These are phyloP conservation scores for Tolypocladium sp. DNA, from an alignment of 2,329 filamentous ascomycete species.

Conservation along the genomic window DNA sequence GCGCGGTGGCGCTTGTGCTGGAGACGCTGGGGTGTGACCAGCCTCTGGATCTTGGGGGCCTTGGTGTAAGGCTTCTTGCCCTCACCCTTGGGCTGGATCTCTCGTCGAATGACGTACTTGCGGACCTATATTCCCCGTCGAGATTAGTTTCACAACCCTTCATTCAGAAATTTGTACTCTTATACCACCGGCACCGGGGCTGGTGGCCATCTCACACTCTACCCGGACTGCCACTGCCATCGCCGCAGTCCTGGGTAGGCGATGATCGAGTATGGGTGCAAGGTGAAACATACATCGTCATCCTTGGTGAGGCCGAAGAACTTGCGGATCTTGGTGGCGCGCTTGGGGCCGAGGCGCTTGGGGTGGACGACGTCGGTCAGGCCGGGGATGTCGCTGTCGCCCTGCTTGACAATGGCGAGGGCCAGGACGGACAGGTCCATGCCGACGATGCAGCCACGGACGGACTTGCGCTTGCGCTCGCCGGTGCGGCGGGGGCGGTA, in stretches of 20 bases:
- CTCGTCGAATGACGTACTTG: conserved; percentile 99
- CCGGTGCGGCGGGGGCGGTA: conserved; percentile 96
- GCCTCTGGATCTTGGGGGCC: conserved; percentile 99
- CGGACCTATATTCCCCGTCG: conserved; percentile 58
- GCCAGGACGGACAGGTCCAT: conserved; percentile 93
- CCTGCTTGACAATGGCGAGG: conserved; percentile 95
- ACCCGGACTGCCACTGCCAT: conserved; percentile 36
- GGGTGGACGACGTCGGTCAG: conserved; percentile 96
- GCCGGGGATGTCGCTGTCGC: conserved; percentile 86
- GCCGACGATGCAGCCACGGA: conserved; percentile 97
- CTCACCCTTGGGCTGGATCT: conserved; percentile 94
- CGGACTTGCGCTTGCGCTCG: conserved; percentile 99
- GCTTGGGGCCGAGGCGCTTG: conserved; percentile 99
- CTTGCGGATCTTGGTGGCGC: conserved; percentile 98
- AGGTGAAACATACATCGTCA: conserved; percentile 87
- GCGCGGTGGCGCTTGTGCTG: conserved; percentile 99
- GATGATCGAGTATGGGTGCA: conserved; percentile 52
- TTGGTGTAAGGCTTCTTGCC: conserved; percentile 99
- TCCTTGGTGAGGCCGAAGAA: conserved; percentile 99
- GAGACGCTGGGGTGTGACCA: conserved; percentile 98
- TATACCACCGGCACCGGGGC: conserved; percentile 7
- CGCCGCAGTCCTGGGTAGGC: conserved; percentile 54
- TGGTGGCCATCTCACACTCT: conserved; percentile 48
- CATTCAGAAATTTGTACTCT: conserved; percentile 9
- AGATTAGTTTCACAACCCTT: conserved; percentile 25